Evolutionary conservation across 345 rosid genomes (phyloP).

Genomic region (Leavenworthia alabamica): DNA sequence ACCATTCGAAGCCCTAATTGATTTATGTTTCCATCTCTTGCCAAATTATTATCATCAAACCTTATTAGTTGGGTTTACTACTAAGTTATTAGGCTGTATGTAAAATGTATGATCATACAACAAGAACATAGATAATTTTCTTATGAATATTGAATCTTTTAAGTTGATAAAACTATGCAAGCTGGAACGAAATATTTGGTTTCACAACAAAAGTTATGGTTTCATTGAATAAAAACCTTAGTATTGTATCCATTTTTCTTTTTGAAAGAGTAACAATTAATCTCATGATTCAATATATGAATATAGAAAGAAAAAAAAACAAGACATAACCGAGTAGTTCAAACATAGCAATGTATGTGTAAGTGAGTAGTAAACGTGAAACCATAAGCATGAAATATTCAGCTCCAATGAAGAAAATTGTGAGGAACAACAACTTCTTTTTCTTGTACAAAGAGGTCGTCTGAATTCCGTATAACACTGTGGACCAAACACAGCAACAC

Average conservation of each 20-base stretch:
- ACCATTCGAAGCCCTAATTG: neutral
- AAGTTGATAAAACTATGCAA: neutral
- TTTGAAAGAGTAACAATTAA: neutral
- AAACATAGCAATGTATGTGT: neutral
- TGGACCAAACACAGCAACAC: slow-evolving; percentile 30
- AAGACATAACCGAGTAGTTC: neutral
- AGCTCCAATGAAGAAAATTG: slow-evolving; percentile 27
- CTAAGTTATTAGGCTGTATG: neutral
- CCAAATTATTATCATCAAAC: neutral
- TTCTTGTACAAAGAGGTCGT: slow-evolving; percentile 34
- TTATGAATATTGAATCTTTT: neutral
- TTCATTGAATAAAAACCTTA: neutral
- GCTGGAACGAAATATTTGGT: neutral
- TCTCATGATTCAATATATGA: neutral
- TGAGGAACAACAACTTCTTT: slow-evolving; percentile 19
- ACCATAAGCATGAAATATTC: neutral
- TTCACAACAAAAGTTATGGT: neutral
- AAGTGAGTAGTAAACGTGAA: neutral
- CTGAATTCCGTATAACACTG: slow-evolving; percentile 29
- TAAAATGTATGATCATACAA: neutral
- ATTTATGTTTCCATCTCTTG: neutral
- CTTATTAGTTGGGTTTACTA: neutral
- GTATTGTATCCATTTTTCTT: neutral
- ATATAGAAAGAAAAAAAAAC: neutral
- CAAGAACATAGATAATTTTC: neutral